Evolutionary conservation across 257 asterid species (phyloP).

Genomic region (Gentiana straminea): DNA sequence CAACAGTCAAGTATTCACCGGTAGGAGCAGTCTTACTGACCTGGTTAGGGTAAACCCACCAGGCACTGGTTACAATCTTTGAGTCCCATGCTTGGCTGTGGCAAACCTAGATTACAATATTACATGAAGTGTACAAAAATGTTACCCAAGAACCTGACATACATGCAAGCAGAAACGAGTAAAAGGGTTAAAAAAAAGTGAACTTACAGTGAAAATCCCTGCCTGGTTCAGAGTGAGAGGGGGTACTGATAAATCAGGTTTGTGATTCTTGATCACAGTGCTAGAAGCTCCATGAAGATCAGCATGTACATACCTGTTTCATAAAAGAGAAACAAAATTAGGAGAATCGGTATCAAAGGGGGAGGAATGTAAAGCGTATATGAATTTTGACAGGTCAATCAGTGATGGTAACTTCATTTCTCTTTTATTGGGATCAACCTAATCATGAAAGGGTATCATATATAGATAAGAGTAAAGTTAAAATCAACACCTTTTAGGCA

Average conservation of each 20-base stretch:
- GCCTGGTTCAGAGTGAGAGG: slow-evolving; percentile 96
- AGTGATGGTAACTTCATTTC: too few species aligned
- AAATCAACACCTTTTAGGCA: too few species aligned
- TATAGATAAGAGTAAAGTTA: too few species aligned
- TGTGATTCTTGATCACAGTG: slow-evolving; percentile 95
- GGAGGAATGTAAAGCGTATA: too few species aligned
- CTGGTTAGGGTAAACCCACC: slow-evolving; percentile 99
- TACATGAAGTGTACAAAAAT: neutral
- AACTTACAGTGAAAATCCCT: slow-evolving; percentile 91
- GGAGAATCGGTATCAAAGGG: neutral
- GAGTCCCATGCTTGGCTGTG: slow-evolving; percentile 99
- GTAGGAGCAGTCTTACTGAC: slow-evolving; percentile 99
- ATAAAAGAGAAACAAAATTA: slow-evolving; percentile 1
- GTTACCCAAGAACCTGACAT: neutral
- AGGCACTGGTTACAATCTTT: slow-evolving; percentile 96
- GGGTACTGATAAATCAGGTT: slow-evolving; percentile 76
- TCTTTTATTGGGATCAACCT: too few species aligned
- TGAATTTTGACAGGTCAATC: too few species aligned
- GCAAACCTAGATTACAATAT: slow-evolving; percentile 58
- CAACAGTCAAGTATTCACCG: slow-evolving; percentile 95
- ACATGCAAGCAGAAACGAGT: neutral
- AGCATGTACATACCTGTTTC: slow-evolving; percentile 80
- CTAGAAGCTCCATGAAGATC: slow-evolving; percentile 99
- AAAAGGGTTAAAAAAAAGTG: neutral
- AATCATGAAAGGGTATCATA: too few species aligned